phyloP scores from a whole-genome alignment of 306 rosid species.

The Lotus japonicus region DNA sequence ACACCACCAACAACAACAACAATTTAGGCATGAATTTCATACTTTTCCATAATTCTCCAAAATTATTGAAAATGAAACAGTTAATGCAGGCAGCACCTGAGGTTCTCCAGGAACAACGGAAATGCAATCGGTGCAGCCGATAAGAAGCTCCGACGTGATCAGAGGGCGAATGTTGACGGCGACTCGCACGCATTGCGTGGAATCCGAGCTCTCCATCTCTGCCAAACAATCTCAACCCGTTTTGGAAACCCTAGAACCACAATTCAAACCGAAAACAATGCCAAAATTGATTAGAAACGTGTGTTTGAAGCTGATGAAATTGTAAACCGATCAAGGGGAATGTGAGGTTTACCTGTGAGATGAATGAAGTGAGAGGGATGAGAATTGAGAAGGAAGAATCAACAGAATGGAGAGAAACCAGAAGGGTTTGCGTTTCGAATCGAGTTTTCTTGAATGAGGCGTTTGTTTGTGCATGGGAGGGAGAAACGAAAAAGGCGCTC shows the following conservation, averaged over 20 bases:
- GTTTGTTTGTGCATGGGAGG: constrained; percentile 33
- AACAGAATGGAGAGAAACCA: background rate
- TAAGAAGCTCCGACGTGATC: constrained; percentile 78
- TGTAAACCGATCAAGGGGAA: background rate
- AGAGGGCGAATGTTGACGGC: constrained; percentile 85
- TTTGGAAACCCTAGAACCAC: constrained; percentile 20
- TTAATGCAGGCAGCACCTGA: constrained; percentile 44
- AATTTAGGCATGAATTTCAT: background rate
- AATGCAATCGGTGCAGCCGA: constrained; percentile 89
- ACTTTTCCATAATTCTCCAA: background rate
- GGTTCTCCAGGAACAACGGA: constrained; percentile 76
- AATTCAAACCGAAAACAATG: background rate
- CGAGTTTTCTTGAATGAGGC: constrained; percentile 31
- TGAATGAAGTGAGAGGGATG: background rate
- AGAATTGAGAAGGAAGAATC: background rate
- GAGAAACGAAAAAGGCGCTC: constrained; percentile 43
- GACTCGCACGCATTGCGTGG: constrained; percentile 76
- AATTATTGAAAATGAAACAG: background rate
- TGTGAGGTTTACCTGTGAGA: too few species aligned
- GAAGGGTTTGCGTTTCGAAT: constrained; percentile 11
- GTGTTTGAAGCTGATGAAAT: background rate
- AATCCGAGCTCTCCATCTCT: constrained; percentile 56
- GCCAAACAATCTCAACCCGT: background rate
- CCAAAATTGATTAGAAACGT: too few species aligned
- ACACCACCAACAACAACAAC: background rate